Base-by-base conservation (phyloP, 176 grass and related monocot genomes). In the Hordeum marinum region DNA sequence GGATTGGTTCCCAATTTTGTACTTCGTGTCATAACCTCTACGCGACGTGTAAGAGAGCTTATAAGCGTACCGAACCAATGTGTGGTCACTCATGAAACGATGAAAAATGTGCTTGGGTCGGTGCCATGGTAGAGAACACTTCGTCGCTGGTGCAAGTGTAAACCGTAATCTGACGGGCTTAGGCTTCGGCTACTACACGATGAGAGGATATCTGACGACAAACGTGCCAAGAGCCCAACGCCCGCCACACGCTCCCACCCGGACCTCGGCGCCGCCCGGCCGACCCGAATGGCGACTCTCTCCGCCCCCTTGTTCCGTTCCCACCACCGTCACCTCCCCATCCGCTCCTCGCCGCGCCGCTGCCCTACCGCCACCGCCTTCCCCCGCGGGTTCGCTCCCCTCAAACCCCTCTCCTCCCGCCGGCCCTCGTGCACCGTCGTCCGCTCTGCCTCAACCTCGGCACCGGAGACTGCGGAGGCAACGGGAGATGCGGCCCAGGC, bases 241-340 rank as follows among this genome's bases (percentile, higher is more conserved):
- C 71, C 78, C 78, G 91, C 85, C 91, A 90, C 81, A 81, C 40
- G 46, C 85, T 65, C 18, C 50, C 15, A 68, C 52, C 72, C 75
- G 3, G 80, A 90, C 69, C 84, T 75, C 76, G 85, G 66, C 73
- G 64, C 43, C 70, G 71, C 26, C 88, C 63, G 46, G 63, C 46
- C 12, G 62, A 31, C 62, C 63, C 72, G 36, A 83, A 93, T 97
- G 94, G 89, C 89, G 78, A 76, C 89, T 27, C 72, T 87, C 25
- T 91, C 89, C 42, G 72, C 79, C 57, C 72, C 83, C 77, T 69
- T 88, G 68, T 85, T 82, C 78, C 86, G 85, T 60, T 74, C 45
- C 12, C 64, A 45, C 36, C 55, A 23, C 59, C 59, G 32, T 17
- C 72, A 8, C 54, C 65, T 85, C 68, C 79, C 73, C 43, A 4